A percentile compares a stretch with the other conserved stretches of the same genome.
These are phyloP conservation scores for Fusarium sp. DNA, from an alignment of 2,329 filamentous ascomycete genomes.

Conservation along the genomic window DNA sequence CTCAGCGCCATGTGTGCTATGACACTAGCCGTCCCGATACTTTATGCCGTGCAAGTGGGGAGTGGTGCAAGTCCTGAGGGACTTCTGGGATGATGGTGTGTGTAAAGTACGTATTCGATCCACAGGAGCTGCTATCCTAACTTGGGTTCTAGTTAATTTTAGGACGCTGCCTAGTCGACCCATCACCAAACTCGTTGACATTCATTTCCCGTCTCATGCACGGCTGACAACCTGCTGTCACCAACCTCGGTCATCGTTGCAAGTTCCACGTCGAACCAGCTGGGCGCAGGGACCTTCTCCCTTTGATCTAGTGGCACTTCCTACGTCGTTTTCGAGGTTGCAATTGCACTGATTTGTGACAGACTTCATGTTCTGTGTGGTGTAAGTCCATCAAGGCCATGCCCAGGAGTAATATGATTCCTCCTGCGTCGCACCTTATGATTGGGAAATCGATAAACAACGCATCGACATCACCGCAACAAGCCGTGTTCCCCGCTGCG, in stretches of 20 bases:
- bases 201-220: constrained; percentile 47
- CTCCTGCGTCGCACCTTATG: constrained; percentile 12
- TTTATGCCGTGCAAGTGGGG: constrained; percentile 32
- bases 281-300: constrained; percentile 34
- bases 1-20: constrained; percentile 34
- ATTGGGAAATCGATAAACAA: constrained; percentile 37
- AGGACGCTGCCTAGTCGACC: constrained; percentile 32
- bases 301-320: constrained; percentile 37
- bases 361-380: constrained; percentile 3
- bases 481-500: constrained; percentile 24
- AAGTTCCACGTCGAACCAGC: constrained; percentile 32
- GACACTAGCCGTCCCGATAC: constrained; percentile 43
- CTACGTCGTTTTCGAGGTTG: constrained; percentile 2
- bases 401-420: constrained; percentile 16
- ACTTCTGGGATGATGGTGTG: constrained; percentile 42
- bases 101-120: constrained; percentile 28
- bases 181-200: constrained; percentile 35
- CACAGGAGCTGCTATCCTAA: constrained; percentile 27
- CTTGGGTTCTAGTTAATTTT: constrained; percentile 31
- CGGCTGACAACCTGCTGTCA: constrained; percentile 43
- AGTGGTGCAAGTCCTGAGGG: constrained; percentile 39
- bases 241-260: constrained; percentile 43
- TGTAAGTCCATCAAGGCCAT: constrained; percentile 15
- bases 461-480: constrained; percentile 37
- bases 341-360: constrained; percentile 20